phyloP scores from a whole-genome alignment of 352 stramenopile species.

The Globisporangium paddicum region DNA sequence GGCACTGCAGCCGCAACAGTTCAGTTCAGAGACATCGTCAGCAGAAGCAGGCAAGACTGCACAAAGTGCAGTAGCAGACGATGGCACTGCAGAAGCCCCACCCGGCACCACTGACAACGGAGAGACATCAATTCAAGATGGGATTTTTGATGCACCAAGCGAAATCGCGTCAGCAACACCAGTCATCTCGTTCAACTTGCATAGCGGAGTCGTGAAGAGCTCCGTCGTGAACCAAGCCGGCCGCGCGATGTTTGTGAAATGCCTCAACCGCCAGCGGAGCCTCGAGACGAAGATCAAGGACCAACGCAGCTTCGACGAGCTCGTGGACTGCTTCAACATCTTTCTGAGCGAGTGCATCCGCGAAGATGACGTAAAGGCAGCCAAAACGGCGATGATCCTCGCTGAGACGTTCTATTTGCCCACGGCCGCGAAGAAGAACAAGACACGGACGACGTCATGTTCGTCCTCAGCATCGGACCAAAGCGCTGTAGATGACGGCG shows the following conservation, averaged over 20 bases:
- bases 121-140: not conserved
- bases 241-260: constrained; percentile 74
- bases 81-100: not conserved
- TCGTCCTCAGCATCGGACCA: not conserved
- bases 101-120: not conserved
- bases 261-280: constrained; percentile 76
- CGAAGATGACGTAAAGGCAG: constrained; percentile 77
- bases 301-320: constrained; percentile 43
- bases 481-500: not conserved
- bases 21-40: not conserved
- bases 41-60: not conserved
- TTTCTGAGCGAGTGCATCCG: constrained; percentile 74
- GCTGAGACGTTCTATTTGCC: constrained; percentile 76
- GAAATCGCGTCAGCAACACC: not conserved
- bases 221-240: constrained; percentile 25
- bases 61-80: not conserved
- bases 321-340: constrained; percentile 63
- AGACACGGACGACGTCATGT: constrained; percentile 2
- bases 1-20: not conserved
- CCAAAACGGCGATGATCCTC: constrained; percentile 87
- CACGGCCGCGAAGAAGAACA: constrained; percentile 5
- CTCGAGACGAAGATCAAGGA: constrained; percentile 72
- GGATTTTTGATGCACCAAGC: not conserved
- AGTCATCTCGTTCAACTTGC: not conserved
- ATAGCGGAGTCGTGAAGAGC: constrained; percentile 19